Base-by-base conservation (phyloP, 1,139 yeast species). In the Lodderomyces metapsilosis region DNA sequence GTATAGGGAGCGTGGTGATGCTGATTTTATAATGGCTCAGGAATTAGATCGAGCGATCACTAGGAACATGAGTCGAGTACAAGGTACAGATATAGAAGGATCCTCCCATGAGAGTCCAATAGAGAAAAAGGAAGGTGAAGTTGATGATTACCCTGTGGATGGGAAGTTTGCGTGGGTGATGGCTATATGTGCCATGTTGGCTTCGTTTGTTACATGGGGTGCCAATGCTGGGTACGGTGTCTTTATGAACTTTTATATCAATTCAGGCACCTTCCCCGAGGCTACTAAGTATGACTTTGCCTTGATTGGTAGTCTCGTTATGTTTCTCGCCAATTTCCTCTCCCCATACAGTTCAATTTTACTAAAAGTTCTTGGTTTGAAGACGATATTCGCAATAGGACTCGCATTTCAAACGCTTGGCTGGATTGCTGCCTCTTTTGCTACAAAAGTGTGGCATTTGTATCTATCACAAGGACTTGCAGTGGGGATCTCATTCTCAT, bases 121-220 rank as follows among this genome's bases (percentile, higher is more conserved):
- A n/a, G n/a, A n/a, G n/a, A n/a, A n/a, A n/a, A n/a, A n/a, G n/a
- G 52, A 45, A 13, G 52, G 51, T 7, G 49, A 42, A 10, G 47
- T 45, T 27, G 40, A 36, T 9, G 59, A 53, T 10, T 70, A 65
- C 36, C 63, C 68, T 31, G 84, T 84, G 2, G 92, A 84, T 60
- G 78, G 80, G 18, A 88, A 87, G 1, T 76, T 76, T 48, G 88
- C 88, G 1, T 85, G 92, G 89, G 76, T 82, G 6, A 73, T 82
- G 41, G 79, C 82, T 0, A 42, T 74, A 2, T 76, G 84, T 49
- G 77, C 77, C 1, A 67, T 78, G 57, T 53, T 74, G 37, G 57
- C 68, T 20, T 57, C 62, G 21, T 68, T 81, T 37, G 73, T 79
- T 23, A 77, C 89, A 1, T 86, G 95, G 95, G 95, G 95, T 17